Percentiles rank a stretch among this genome's conserved stretches.
phyloP scores from a whole-genome alignment of 768 basidiomycete genomes.

The Filobasidium wieringae region DNA sequence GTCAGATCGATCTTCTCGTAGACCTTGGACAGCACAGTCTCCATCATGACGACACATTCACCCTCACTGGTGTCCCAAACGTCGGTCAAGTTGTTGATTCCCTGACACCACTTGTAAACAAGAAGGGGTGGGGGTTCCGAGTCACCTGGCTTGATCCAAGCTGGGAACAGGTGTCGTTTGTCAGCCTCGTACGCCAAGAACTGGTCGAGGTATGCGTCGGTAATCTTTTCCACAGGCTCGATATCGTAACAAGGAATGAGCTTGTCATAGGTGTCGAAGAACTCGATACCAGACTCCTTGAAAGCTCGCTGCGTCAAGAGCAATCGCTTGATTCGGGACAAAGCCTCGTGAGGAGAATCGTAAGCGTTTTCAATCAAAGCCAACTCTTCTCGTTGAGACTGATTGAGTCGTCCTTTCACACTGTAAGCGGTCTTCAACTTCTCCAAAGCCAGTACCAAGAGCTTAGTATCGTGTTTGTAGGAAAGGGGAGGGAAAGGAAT shows the following conservation, averaged over 20 bases:
- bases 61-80: constrained; percentile 98
- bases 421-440: constrained; percentile 98
- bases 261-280: constrained; percentile 51
- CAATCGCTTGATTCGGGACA: constrained; percentile 95
- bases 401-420: constrained; percentile 93
- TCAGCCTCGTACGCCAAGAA: constrained; percentile 99
- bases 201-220: constrained; percentile 97
- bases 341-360: constrained; percentile 97
- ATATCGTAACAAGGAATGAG: constrained; percentile 93
- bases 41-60: constrained; percentile 97
- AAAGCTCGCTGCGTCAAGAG: constrained; percentile 94
- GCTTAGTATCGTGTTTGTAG: constrained; percentile 98
- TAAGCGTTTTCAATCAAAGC: constrained; percentile 98
- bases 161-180: constrained; percentile 93
- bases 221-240: constrained; percentile 99
- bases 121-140: constrained; percentile 92
- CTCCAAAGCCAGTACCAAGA: constrained; percentile 89
- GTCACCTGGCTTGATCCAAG: constrained; percentile 98
- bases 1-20: constrained; percentile 99
- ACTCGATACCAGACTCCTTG: constrained; percentile 85
- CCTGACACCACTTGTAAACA: constrained; percentile 99
- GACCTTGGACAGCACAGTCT: constrained; percentile 92
- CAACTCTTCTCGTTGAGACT: constrained; percentile 93
- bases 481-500: constrained; percentile 99
- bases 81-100: constrained; percentile 95